A percentile compares a stretch with the other conserved stretches of the same genome.
Evolutionary conservation across 2,329 filamentous ascomycete species (phyloP).

Genomic region (Colletotrichum spinosum): DNA sequence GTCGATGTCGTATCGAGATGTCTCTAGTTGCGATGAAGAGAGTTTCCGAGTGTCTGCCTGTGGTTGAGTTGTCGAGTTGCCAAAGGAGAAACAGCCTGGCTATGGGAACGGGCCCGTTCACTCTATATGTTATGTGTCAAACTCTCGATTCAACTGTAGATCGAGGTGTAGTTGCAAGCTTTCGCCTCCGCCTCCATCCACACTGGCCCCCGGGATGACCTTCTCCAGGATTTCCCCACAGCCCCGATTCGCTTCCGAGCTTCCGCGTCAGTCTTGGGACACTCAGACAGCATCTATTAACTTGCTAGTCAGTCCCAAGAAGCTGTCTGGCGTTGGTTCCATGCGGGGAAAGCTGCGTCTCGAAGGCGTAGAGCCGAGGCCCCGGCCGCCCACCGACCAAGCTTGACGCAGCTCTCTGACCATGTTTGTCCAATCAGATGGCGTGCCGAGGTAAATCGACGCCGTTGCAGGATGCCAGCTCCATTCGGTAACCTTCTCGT

Average conservation of each 20-base stretch:
- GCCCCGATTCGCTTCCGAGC: slow-evolving; percentile 22
- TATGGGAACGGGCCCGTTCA: background rate
- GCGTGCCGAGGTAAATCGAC: slow-evolving; percentile 32
- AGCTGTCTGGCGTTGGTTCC: background rate
- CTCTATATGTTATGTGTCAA: slow-evolving; percentile 10
- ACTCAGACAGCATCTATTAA: slow-evolving; percentile 2
- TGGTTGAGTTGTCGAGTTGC: background rate
- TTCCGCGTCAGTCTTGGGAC: background rate
- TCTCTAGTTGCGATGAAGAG: background rate
- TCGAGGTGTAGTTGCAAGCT: slow-evolving; percentile 20
- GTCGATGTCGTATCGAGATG: background rate
- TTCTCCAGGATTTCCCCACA: slow-evolving; percentile 35
- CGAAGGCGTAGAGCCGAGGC: slow-evolving; percentile 31
- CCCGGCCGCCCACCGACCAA: slow-evolving; percentile 18
- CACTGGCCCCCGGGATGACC: slow-evolving; percentile 24
- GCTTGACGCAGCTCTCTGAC: slow-evolving; percentile 4
- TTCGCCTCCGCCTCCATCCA: slow-evolving; percentile 29
- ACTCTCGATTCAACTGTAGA: background rate
- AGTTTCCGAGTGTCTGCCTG: background rate
- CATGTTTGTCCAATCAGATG: slow-evolving; percentile 23
- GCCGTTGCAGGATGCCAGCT: background rate
- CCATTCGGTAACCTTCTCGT: slow-evolving; percentile 35
- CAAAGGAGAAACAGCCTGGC: too few species aligned
- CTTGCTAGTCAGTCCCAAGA: background rate
- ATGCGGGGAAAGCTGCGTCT: slow-evolving; percentile 28